These are phyloP conservation scores for Suhomyces tanzawaensis DNA, from an alignment of 805 yeast genomes.

Conservation along the genomic window DNA sequence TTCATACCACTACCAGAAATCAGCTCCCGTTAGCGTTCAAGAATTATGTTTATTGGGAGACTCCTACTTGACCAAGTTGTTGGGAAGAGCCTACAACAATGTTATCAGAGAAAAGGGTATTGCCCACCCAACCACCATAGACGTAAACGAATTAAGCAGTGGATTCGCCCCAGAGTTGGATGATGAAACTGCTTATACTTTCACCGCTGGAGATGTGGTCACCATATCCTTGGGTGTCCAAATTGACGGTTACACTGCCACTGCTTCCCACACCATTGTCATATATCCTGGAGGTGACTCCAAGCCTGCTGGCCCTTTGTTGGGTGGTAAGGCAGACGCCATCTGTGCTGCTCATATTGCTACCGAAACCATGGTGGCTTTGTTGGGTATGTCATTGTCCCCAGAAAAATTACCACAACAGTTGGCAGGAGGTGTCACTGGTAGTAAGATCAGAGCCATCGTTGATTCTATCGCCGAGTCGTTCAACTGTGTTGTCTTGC, in stretches of 20 bases:
- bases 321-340: conserved; percentile 87
- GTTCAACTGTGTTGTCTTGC: conserved; percentile 82
- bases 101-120: conserved; percentile 84
- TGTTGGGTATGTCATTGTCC: conserved; percentile 67
- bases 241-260: conserved; percentile 91
- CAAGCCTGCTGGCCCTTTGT: conserved; percentile 71
- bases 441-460: conserved; percentile 63
- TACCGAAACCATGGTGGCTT: conserved; percentile 75
- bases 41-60: conserved; percentile 85
- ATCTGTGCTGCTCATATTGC: conserved; percentile 87
- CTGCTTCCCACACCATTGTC: conserved; percentile 82
- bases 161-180: conserved; percentile 89
- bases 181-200: conserved; percentile 46
- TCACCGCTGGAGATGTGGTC: conserved; percentile 78
- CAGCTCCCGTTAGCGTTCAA: conserved; percentile 47
- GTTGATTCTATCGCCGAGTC: conserved; percentile 87
- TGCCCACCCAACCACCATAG: conserved; percentile 86
- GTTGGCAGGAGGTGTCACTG: conserved; percentile 55
- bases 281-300: conserved; percentile 64
- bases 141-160: conserved; percentile 70
- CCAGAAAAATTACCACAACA: conserved; percentile 73
- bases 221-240: conserved; percentile 87
- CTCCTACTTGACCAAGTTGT: conserved; percentile 60
- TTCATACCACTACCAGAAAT: conserved; percentile 60
- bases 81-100: conserved; percentile 56